A percentile compares a stretch with the other conserved stretches of the same genome.
Evolutionary conservation across 306 rosid species (phyloP).

Genomic region (Aeschynomene evenia): DNA sequence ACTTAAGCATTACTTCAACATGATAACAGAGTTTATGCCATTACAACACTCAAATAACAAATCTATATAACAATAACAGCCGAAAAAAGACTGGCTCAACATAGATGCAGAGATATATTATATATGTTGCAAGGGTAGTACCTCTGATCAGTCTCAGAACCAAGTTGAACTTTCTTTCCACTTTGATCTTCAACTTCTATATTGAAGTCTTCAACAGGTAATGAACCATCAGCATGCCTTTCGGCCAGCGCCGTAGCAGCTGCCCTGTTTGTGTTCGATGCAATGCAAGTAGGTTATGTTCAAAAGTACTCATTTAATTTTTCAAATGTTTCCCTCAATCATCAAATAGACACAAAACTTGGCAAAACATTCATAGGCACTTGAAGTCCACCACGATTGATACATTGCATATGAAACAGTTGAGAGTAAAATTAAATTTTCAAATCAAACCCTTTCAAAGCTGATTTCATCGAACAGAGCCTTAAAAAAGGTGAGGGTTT

Average conservation of each 20-base stretch:
- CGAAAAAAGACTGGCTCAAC: background rate
- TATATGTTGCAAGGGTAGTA: constrained; percentile 22
- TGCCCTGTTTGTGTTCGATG: constrained; percentile 44
- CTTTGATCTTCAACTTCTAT: constrained; percentile 91
- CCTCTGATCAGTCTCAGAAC: constrained; percentile 83
- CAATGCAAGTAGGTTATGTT: background rate
- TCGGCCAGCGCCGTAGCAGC: constrained; percentile 67
- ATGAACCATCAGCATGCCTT: constrained; percentile 74
- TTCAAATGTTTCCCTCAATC: too few relatives aligned
- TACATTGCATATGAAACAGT: background rate
- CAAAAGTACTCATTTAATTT: too few relatives aligned
- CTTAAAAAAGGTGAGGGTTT: background rate
- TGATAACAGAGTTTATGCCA: constrained; percentile 23
- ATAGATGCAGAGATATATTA: too few relatives aligned
- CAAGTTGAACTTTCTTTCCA: constrained; percentile 72
- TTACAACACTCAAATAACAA: background rate
- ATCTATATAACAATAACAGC: constrained; percentile 11
- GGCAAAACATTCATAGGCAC: too few relatives aligned
- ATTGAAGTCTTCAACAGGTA: constrained; percentile 75
- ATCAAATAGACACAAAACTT: too few relatives aligned
- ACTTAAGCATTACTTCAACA: constrained; percentile 30
- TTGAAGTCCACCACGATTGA: background rate
- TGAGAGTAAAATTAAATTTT: background rate
- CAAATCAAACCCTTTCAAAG: background rate
- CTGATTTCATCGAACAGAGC: background rate